Conservation (phyloP, 192 early-diverging fungal genomes). For the Pilobolus umbonatus region DNA sequence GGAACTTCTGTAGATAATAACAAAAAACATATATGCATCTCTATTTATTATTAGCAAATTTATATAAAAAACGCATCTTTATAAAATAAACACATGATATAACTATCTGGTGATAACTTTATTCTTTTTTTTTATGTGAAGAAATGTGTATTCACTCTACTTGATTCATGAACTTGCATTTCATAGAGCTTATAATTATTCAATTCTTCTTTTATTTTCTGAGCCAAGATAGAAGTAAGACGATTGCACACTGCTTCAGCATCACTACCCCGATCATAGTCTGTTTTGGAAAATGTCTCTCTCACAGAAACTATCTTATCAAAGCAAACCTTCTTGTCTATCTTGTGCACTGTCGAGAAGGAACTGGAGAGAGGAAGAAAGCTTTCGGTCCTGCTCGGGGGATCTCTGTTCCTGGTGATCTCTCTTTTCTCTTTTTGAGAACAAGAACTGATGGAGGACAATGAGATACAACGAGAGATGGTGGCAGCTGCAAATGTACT, state of each 20-base stretch:
- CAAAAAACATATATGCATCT: conserved; percentile 9
- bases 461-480: neutral
- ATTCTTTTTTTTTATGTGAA: conserved; percentile 42
- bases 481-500: neutral
- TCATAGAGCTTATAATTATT: conserved; percentile 91
- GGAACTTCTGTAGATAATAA: too few relatives aligned
- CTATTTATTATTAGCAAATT: neutral
- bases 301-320: conserved; percentile 7
- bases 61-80: neutral
- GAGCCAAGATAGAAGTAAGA: conserved; percentile 79
- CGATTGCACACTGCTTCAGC: conserved; percentile 9
- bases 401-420: conserved; percentile 85
- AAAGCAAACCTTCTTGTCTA: neutral
- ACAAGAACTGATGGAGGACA: conserved; percentile 73
- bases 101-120: neutral
- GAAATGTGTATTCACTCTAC: conserved; percentile 64
- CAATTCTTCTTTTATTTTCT: conserved; percentile 86
- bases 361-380: conserved; percentile 48
- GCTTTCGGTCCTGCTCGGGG: conserved; percentile 61
- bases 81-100: too few relatives aligned
- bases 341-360: conserved; percentile 13
- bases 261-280: conserved; percentile 13
- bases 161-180: conserved; percentile 85
- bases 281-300: conserved; percentile 5
- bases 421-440: conserved; percentile 83